Evolutionary conservation across 345 rosid species (phyloP).

Genomic region (Populus alba): DNA sequence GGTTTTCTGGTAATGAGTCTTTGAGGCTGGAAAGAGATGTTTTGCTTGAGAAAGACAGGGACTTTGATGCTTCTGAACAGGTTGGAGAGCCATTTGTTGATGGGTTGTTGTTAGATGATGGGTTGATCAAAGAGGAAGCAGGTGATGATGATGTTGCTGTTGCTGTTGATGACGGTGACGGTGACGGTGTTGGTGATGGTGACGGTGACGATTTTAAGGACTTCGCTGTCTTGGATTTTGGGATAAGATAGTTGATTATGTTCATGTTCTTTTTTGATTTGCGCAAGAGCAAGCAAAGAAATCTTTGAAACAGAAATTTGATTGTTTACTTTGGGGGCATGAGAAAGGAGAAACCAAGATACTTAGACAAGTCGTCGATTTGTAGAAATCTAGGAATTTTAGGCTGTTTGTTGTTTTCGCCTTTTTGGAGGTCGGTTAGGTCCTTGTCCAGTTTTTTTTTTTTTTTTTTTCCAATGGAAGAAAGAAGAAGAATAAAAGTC

Average conservation of each 20-base stretch:
- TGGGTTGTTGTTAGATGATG: background rate
- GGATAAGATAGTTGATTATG: background rate
- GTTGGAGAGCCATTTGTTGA: background rate
- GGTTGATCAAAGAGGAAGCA: background rate
- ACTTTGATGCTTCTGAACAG: background rate
- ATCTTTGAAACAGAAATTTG: too few species aligned
- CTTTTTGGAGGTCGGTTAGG: background rate
- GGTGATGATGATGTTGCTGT: background rate
- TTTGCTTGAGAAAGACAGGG: conserved; percentile 14
- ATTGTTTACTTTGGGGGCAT: too few species aligned
- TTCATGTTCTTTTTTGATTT: conserved; percentile 24
- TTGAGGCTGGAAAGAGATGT: conserved; percentile 19
- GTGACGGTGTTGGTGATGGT: background rate
- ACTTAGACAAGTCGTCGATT: too few species aligned
- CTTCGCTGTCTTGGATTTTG: background rate
- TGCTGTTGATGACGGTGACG: background rate
- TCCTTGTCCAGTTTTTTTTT: background rate
- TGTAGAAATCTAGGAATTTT: too few species aligned
- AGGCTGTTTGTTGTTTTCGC: too few species aligned
- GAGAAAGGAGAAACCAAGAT: too few species aligned
- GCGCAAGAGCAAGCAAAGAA: conserved; percentile 23
- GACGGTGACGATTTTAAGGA: background rate
- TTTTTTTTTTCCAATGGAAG: too few species aligned
- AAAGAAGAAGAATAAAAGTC: too few species aligned
- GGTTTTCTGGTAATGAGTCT: conserved; percentile 30